Evolutionary conservation across 2,329 filamentous ascomycete genomes (phyloP), one percentile per base, ranked within the genome.

Genomic region (Trichoderma endophyticum): DNA sequence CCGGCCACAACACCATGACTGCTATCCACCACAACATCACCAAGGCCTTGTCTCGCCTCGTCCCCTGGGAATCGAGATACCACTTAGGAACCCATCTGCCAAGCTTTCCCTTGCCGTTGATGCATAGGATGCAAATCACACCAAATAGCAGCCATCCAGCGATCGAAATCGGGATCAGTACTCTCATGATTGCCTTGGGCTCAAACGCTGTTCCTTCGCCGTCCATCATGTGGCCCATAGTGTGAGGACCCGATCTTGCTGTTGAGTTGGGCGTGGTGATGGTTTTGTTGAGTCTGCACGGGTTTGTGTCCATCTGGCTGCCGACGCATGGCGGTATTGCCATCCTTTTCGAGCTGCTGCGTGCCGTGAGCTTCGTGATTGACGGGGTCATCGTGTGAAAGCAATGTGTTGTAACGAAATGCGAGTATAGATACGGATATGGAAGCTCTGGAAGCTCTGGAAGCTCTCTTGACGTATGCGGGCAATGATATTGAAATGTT

Each of bases 1-100:
- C 85, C 4, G 90, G 90, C 72, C 80, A 81, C n/a, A 78, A 71
- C 48, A 80, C 51, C 26, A 81, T 26, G 2, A 80, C 75, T 2
- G 70, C 75, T 1, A 71, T 15, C 80, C 79, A 81, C 80, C 79
- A 81, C 1, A 54, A 65, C 11, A 64, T 73, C 56, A 81, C 75
- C 7, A 71, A 21, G 5, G 74, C 63, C 56, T 73, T 75, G n/a
- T 79, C 75, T 64, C 70, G 70, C 4, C 15, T 30, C 18, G 73
- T 75, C 0, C 76, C 75, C 3, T 67, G 48, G 1, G 77, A 76
- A 54, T 80, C 77, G 24, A 80, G 75, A 62, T 80, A 81, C 80
- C 80, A 81, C 67, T 79, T 76, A 0, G 80, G 80, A 30, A 80
- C 73, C 78, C 80, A 81, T 14, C 77, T 68, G 1, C 79, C 79